Evolutionary conservation across 306 rosid genomes (phyloP).

Genomic region (Hylodesmum podocarpum): DNA sequence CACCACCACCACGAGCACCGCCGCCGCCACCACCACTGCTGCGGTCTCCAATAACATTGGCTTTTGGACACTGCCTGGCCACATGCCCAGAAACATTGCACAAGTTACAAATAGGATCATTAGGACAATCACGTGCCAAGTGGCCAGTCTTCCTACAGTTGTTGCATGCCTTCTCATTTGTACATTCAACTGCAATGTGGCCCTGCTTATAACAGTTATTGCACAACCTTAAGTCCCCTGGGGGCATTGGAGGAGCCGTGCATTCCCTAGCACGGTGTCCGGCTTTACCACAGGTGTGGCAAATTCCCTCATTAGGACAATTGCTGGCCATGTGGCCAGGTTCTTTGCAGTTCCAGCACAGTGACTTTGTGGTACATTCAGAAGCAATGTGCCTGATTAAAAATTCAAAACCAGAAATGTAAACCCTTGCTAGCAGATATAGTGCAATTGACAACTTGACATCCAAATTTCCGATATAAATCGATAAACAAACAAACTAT

Average conservation of each 20-base stretch:
- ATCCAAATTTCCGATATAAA: background rate
- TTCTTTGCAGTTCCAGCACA: conserved; percentile 98
- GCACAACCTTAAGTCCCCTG: conserved; percentile 94
- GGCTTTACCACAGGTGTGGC: conserved; percentile 96
- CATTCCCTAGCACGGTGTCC: conserved; percentile 98
- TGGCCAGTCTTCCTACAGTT: conserved; percentile 98
- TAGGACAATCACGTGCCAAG: conserved; percentile 97
- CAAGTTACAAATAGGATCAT: conserved; percentile 87
- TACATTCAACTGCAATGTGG: conserved; percentile 94
- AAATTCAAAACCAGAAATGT: conserved; percentile 8
- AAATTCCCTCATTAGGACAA: conserved; percentile 95
- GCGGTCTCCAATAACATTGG: conserved; percentile 61
- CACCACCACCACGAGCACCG: conserved; percentile 42
- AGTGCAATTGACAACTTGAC: background rate
- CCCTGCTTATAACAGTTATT: conserved; percentile 98
- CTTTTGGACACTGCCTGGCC: conserved; percentile 88
- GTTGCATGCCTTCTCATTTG: conserved; percentile 98
- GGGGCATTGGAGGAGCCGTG: conserved; percentile 77
- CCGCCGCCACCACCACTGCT: conserved; percentile 45
- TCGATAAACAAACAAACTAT: background rate
- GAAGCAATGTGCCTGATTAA: conserved; percentile 87
- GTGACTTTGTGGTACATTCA: conserved; percentile 89
- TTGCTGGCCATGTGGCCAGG: conserved; percentile 94
- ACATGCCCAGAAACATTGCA: conserved; percentile 97
- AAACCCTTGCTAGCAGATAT: background rate